phyloP scores from a whole-genome alignment of 768 basidiomycete species.

The Amanita subjunquillea region DNA sequence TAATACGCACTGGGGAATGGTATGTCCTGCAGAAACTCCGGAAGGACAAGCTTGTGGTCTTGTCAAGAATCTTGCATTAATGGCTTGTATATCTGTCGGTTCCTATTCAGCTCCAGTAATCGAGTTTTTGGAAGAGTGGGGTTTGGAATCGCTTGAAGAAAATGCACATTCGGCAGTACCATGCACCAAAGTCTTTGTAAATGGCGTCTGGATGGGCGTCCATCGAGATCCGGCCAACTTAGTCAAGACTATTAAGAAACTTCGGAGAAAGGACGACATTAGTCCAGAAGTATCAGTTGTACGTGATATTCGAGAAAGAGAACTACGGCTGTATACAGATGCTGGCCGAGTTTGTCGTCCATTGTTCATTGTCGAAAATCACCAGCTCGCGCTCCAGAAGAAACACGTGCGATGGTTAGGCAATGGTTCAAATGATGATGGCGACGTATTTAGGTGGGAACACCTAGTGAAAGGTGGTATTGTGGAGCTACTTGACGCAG shows the following conservation, averaged over 20 bases:
- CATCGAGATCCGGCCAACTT: conserved; percentile 91
- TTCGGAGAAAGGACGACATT: conserved; percentile 91
- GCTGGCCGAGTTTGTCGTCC: conserved; percentile 96
- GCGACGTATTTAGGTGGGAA: conserved; percentile 74
- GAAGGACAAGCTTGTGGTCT: conserved; percentile 99
- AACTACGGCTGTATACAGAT: conserved; percentile 91
- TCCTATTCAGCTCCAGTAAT: conserved; percentile 93
- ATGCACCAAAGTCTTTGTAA: conserved; percentile 95
- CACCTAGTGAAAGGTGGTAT: conserved; percentile 79
- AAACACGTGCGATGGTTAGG: conserved; percentile 71
- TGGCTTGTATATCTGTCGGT: conserved; percentile 97
- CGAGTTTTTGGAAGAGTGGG: conserved; percentile 99
- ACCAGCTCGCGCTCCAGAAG: conserved; percentile 75
- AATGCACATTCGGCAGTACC: conserved; percentile 78
- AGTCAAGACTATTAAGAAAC: conserved; percentile 85
- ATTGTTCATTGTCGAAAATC: conserved; percentile 91
- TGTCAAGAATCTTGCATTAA: conserved; percentile 95
- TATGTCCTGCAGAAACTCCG: conserved; percentile 98
- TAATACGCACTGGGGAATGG: conserved; percentile 99
- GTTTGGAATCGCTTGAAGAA: conserved; percentile 89
- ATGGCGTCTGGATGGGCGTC: conserved; percentile 99
- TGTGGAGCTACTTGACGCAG: conserved; percentile 91
- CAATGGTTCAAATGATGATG: conserved; percentile 46
- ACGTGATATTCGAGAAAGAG: conserved; percentile 92
- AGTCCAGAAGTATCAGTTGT: conserved; percentile 95